Conservation (phyloP, 2,329 filamentous ascomycete genomes). For the Ilyonectria robusta region DNA sequence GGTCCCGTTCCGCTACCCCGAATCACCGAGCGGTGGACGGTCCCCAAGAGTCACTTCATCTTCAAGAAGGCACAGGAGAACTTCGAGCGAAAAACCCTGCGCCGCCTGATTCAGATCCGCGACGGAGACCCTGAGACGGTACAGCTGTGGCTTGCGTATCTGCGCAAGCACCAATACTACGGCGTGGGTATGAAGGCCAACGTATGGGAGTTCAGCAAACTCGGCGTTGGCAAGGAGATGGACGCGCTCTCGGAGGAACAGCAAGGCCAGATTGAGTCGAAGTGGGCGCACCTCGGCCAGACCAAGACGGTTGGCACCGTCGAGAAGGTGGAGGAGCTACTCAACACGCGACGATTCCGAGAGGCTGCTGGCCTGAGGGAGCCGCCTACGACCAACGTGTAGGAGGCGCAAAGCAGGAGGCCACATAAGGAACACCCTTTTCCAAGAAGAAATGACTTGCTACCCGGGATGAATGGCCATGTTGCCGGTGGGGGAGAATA, state of each 20-base stretch:
- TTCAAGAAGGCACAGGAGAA: conserved; percentile 99
- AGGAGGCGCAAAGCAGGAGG: conserved; percentile 4
- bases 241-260: conserved; percentile 41
- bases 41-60: conserved; percentile 89
- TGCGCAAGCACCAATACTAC: conserved; percentile 92
- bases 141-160: conserved; percentile 91
- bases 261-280: conserved; percentile 58
- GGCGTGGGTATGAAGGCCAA: conserved; percentile 99
- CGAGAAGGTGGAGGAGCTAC: conserved; percentile 70
- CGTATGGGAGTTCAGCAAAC: conserved; percentile 86
- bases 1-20: conserved; percentile 90
- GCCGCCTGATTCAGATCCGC: conserved; percentile 90
- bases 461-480: neutral
- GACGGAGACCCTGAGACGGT: conserved; percentile 92
- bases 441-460: neutral
- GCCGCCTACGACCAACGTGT: conserved; percentile 41
- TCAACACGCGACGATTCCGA: conserved; percentile 66
- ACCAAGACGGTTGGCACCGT: conserved; percentile 64
- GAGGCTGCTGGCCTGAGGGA: conserved; percentile 51
- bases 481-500: neutral
- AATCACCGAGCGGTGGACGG: conserved; percentile 94
- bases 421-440: neutral
- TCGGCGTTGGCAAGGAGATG: conserved; percentile 63
- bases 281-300: conserved; percentile 71
- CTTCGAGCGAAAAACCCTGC: conserved; percentile 91